phyloP scores from a whole-genome alignment of 1,284 basidiomycete genomes.

The Sparassis latifolia region DNA sequence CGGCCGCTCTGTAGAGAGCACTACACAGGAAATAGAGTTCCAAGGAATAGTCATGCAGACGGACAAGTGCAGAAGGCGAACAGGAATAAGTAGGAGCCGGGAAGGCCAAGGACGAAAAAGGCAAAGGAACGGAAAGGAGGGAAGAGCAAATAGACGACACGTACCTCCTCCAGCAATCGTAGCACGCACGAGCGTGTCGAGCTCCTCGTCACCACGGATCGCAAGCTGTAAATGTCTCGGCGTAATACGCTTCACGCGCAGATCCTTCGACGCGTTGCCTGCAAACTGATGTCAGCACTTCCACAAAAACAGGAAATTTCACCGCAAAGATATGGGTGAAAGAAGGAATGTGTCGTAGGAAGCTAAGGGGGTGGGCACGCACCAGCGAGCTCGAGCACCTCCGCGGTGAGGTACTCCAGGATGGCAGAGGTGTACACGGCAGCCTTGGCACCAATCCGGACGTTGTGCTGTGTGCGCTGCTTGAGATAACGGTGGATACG shows the following conservation, averaged over 20 bases:
- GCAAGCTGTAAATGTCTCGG: constrained; percentile 91
- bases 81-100: no score
- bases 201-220: constrained; percentile 94
- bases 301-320: no score
- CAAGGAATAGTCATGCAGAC: no score
- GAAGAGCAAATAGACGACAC: constrained; percentile 14
- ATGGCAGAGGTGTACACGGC: constrained; percentile 92
- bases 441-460: constrained; percentile 89
- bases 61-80: no score
- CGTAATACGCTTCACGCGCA: constrained; percentile 94
- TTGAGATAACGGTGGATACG: constrained; percentile 96
- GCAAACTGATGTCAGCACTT: neutral
- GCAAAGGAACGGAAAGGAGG: neutral
- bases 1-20: no score
- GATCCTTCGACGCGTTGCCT: constrained; percentile 95
- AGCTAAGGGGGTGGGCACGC: constrained; percentile 20
- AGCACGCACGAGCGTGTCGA: constrained; percentile 68
- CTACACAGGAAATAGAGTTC: no score
- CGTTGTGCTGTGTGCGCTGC: constrained; percentile 87
- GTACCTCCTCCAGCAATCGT: constrained; percentile 58
- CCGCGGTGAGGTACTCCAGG: constrained; percentile 86
- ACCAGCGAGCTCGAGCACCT: constrained; percentile 88
- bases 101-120: neutral
- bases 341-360: neutral
- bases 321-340: neutral